These are phyloP conservation scores for Calocybe indica DNA, from an alignment of 768 basidiomycete genomes.

Conservation along the genomic window DNA sequence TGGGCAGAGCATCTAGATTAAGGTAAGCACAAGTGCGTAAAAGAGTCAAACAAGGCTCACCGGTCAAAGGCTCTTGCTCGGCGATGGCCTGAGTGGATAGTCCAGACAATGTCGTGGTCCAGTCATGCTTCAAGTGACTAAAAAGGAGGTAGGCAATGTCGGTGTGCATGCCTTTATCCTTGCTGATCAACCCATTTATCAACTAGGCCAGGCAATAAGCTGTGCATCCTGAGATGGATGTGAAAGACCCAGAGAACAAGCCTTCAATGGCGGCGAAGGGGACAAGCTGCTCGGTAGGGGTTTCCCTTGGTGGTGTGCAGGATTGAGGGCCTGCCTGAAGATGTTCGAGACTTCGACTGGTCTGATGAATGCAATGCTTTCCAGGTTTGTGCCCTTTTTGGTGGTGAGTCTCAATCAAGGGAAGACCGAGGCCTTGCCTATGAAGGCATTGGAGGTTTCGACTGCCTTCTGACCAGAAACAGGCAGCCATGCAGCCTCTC, in stretches of 20 bases:
- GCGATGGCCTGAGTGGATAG: constrained; percentile 71
- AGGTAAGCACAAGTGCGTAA: not conserved
- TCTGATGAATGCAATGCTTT: no score
- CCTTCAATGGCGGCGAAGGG: constrained; percentile 98
- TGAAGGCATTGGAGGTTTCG: no score
- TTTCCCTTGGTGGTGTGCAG: no score
- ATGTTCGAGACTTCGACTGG: no score
- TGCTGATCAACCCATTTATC: constrained; percentile 95
- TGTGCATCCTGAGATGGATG: constrained; percentile 94
- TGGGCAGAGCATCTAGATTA: constrained; percentile 77
- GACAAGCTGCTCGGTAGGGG: constrained; percentile 80
- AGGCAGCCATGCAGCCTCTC: no score
- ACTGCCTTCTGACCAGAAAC: no score
- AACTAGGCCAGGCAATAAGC: constrained; percentile 92
- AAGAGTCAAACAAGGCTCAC: constrained; percentile 27
- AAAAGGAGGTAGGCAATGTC: constrained; percentile 93
- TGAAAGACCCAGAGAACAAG: constrained; percentile 91
- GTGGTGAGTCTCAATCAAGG: no score
- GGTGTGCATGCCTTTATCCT: constrained; percentile 98
- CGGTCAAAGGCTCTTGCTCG: constrained; percentile 82
- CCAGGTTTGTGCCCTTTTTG: no score
- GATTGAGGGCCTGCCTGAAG: no score
- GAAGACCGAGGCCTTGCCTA: no score
- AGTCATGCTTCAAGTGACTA: constrained; percentile 78
- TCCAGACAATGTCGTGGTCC: constrained; percentile 67